Percentiles rank a stretch among this genome's conserved stretches.
Evolutionary conservation across 371 early-diverging fungal species (phyloP).

Genomic region (Choanephora cucurbitarum): DNA sequence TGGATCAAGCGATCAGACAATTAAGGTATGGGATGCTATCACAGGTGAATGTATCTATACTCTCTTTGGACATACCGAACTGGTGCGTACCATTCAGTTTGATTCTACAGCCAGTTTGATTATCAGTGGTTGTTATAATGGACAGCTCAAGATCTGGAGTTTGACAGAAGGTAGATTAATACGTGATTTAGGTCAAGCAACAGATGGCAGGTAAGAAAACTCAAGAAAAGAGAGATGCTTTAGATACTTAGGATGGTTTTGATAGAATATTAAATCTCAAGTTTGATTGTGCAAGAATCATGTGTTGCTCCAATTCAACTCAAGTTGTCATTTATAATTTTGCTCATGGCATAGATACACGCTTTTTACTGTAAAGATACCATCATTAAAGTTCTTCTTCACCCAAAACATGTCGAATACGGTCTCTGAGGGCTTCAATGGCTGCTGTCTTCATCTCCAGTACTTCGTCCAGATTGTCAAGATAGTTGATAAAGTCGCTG

Average conservation of each 20-base stretch:
- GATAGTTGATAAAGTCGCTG: slow-evolving; percentile 48
- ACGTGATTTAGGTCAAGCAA: slow-evolving; percentile 59
- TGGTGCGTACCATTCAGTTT: slow-evolving; percentile 76
- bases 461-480: slow-evolving; percentile 61
- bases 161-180: slow-evolving; percentile 52
- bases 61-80: slow-evolving; percentile 71
- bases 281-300: slow-evolving; percentile 78
- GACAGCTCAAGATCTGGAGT: slow-evolving; percentile 87
- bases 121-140: slow-evolving; percentile 83
- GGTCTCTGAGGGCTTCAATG: slow-evolving; percentile 52
- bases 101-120: slow-evolving; percentile 51
- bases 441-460: slow-evolving; percentile 58
- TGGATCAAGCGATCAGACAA: slow-evolving; percentile 95
- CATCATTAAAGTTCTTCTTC: slow-evolving; percentile 28
- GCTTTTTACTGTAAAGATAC: slow-evolving; percentile 42
- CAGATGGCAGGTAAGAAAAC: slow-evolving; percentile 59
- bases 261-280: slow-evolving; percentile 83
- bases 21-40: slow-evolving; percentile 92
- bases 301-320: slow-evolving; percentile 80
- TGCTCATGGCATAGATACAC: slow-evolving; percentile 64
- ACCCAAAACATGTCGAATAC: slow-evolving; percentile 37
- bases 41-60: slow-evolving; percentile 34
- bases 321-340: slow-evolving; percentile 83
- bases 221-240: no score
- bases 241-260: no score